Evolutionary conservation across 305 asterid species (phyloP), one percentile per base, ranked within the genome.

Genomic region (Fraxinus paxiana): DNA sequence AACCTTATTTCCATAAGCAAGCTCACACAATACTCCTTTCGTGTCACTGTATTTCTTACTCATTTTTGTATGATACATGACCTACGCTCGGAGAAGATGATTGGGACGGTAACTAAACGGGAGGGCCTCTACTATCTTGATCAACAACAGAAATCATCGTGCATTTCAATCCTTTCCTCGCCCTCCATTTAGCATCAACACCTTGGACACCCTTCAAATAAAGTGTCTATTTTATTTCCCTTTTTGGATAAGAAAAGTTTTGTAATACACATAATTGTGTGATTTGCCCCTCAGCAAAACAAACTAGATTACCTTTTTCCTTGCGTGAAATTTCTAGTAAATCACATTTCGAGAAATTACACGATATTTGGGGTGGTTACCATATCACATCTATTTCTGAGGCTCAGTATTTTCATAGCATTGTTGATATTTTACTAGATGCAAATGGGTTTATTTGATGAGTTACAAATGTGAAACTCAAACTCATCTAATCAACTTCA

Each of bases 1-100:
- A 76, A 79, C 5, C 28, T 76, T 1, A 69, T 83, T n/a, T 83
- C 83, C 5, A 38, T 80, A n/a, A 83, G 69, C 33, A 79, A 79
- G 18, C 72, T 83, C 2, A 7, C 73, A 0, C 59, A 24, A 0
- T 0, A 31, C 24, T 65, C 75, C 5, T 6, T 18, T 18, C 73
- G 61, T 31, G 1, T 22, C 24, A 6, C 26, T 8, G 33, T 1
- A 12, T 76, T 75, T 31, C 22, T 67, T 15, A 20, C 17, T 22
- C 18, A 75, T 75, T 10, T 26, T 79, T 83, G 81, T 83, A 35
- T 6, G 41, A 35, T 1, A 35, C 41, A 12, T 73, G n/a, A 78
- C 76, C 76, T 31, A 51, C 9, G 20, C 7, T 75, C 12, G 10
- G 41, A 61, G 48, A 79, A 37, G 83, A 83, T 79, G 83, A 83